Evolutionary conservation across 495 filamentous ascomycete species (phyloP), one percentile per base, ranked within the genome.

Genomic region (Cudoniella acicularis): DNA sequence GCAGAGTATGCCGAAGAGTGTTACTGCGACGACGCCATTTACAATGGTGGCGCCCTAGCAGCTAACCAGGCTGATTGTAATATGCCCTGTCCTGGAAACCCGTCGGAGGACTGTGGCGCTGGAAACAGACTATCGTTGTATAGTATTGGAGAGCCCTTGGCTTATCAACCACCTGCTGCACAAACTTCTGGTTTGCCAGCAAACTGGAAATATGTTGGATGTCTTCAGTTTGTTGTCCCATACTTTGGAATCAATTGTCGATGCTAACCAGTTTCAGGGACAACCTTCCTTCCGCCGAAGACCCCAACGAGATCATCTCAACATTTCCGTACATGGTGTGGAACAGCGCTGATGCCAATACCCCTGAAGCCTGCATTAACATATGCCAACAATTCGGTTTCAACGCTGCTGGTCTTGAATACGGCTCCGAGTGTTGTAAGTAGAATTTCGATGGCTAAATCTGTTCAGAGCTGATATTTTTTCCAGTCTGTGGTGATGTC

Each of bases 91-190:
- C 77, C 74, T 47, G 83, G 79, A 27, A 77, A 86, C 65, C 59
- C 62, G 4, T 71, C 69, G 17, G 77, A 86, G 59, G 66, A 72
- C 56, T 87, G 85, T 60, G 85, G 85, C 45, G 85, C 79, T 2
- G 53, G 70, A 0, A 72, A 73, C 56, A 70, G 76, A n/a, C 64
- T 88, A 36, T 58, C 61, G 22, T 8, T 54, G 8, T 54, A 54
- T 20, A 25, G 41, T 9, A 24, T 50, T 50, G 64, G 55, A 3
- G 26, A 21, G 2, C 47, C 47, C 3, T n/a, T 4, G 13, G 55
- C 51, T 3, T 58, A 25, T 49, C 20, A 20, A n/a, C 40, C 57
- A 21, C 49, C 55, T 40, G 41, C 20, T 23, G 11, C 50, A 24
- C 57, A 54, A n/a, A 54, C 30, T 18, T 21, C 26, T 16, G 54